These are phyloP conservation scores for Sungouiozyma intestinalis DNA, from an alignment of 805 yeast species.

Conservation along the genomic window DNA sequence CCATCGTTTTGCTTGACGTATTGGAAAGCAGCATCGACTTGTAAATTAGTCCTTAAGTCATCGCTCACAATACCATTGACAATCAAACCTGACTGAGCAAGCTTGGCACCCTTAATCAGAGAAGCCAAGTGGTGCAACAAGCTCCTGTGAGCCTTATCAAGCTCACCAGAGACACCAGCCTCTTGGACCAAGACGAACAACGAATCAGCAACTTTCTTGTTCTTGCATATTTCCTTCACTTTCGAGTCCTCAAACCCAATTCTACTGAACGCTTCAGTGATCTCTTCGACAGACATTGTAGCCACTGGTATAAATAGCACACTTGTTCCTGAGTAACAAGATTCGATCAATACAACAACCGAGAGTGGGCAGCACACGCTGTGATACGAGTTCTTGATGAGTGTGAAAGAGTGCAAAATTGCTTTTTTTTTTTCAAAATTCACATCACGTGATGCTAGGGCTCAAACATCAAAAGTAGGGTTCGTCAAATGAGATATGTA, in stretches of 20 bases:
- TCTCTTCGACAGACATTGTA: constrained; percentile 28
- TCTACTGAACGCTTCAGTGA: constrained; percentile 26
- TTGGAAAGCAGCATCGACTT: constrained; percentile 70
- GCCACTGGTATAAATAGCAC: no score
- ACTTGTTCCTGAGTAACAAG: no score
- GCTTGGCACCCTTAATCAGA: constrained; percentile 45
- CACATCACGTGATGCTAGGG: not conserved
- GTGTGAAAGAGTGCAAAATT: no score
- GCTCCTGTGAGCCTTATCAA: constrained; percentile 49
- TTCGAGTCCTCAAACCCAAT: constrained; percentile 66
- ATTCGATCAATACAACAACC: no score
- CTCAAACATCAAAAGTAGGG: not conserved
- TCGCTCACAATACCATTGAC: constrained; percentile 55
- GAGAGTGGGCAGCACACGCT: no score
- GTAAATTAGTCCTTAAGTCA: constrained; percentile 55
- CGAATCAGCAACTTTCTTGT: constrained; percentile 71
- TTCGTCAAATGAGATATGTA: no score
- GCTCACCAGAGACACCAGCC: constrained; percentile 21
- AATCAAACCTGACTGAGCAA: constrained; percentile 40
- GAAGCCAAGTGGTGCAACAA: constrained; percentile 72
- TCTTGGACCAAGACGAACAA: constrained; percentile 49
- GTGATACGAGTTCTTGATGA: no score
- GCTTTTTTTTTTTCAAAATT: no score
- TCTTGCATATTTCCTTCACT: constrained; percentile 70
- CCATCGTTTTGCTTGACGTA: constrained; percentile 49